Evolutionary conservation across 2,329 filamentous ascomycete species (phyloP), one percentile per base, ranked within the genome.

Genomic region (Cercospora citrullina): DNA sequence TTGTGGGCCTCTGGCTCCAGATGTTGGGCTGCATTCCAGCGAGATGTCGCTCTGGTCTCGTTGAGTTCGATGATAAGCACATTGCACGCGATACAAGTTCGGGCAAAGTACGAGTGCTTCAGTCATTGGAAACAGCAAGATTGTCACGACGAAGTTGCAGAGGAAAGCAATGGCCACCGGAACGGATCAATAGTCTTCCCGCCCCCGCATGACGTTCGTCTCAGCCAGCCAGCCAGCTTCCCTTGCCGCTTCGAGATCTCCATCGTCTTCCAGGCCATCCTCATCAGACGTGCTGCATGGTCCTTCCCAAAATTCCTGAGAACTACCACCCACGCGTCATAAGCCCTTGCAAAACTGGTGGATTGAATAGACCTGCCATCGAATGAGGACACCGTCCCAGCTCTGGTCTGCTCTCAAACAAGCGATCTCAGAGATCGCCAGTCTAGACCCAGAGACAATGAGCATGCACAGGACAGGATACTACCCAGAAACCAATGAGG

Each of bases 401-500:
- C n/a, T 59, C 18, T 59, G 55, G 55, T 59, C 55, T 31, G 28
- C 55, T 36, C 18, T 59, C 55, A 59, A 36, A 36, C 10, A 59
- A 36, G 28, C 28, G n/a, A 12, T 59, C 16, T 31, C 55, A 28
- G 55, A 58, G 2, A 58, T 59, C n/a, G 18, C 55, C 30, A 59
- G 31, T 36, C 30, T 59, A 10, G 55, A 36, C 28, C 26, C n/a
- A 59, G 55, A 59, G 18, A 36, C 28, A 23, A 36, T 59, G 31
- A 36, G 31, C 28, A 18, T 36, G 31, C 28, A 36, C 9, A 59
- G 55, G 28, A 33, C 55, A 7, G 28, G 31, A n/a, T 36, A 64
- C 21, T 64, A 39, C 26, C 69, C 69, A n/a, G 61, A 61, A 21
- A 66, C 45, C 18, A 60, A 61, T 9, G 30, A 60, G 45, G 69